phyloP scores from a whole-genome alignment of 2,329 filamentous ascomycete species.

The Sporothrix humicola region DNA sequence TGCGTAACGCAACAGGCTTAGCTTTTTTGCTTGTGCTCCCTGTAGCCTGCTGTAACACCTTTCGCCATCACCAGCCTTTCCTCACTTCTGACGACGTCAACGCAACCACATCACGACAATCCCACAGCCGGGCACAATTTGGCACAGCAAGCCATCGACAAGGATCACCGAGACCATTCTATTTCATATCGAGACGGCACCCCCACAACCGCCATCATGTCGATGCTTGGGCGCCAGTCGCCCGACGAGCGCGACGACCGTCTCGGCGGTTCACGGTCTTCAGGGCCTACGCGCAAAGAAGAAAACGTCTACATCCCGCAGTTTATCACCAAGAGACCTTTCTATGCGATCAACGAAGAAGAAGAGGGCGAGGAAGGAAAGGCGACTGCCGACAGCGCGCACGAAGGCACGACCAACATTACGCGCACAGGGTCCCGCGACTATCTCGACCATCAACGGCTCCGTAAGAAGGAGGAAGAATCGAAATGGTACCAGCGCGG shows the following conservation, averaged over 20 bases:
- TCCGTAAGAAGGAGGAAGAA: slow-evolving; percentile 75
- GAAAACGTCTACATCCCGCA: slow-evolving; percentile 98
- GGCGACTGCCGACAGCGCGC: slow-evolving; percentile 45
- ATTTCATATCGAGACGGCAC: neutral
- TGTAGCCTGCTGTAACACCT: neutral
- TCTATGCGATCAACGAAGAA: slow-evolving; percentile 80
- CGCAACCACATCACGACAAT: neutral
- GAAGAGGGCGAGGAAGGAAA: slow-evolving; percentile 28
- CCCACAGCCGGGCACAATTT: neutral
- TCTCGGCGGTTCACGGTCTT: slow-evolving; percentile 38
- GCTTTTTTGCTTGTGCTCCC: neutral
- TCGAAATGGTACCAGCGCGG: slow-evolving; percentile 94
- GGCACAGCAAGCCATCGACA: neutral
- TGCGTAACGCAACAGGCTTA: too few species aligned
- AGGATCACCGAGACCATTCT: too few species aligned
- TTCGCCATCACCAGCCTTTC: neutral
- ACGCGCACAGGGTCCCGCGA: slow-evolving; percentile 47
- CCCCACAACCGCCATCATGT: slow-evolving; percentile 33
- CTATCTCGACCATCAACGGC: slow-evolving; percentile 95
- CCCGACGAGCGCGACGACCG: slow-evolving; percentile 38
- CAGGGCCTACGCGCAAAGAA: slow-evolving; percentile 63
- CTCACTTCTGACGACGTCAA: neutral
- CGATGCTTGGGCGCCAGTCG: slow-evolving; percentile 39
- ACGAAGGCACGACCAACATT: slow-evolving; percentile 21
- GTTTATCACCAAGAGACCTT: slow-evolving; percentile 97